phyloP scores from a whole-genome alignment of 805 yeast genomes.

The Diddensiella transvaalensis region DNA sequence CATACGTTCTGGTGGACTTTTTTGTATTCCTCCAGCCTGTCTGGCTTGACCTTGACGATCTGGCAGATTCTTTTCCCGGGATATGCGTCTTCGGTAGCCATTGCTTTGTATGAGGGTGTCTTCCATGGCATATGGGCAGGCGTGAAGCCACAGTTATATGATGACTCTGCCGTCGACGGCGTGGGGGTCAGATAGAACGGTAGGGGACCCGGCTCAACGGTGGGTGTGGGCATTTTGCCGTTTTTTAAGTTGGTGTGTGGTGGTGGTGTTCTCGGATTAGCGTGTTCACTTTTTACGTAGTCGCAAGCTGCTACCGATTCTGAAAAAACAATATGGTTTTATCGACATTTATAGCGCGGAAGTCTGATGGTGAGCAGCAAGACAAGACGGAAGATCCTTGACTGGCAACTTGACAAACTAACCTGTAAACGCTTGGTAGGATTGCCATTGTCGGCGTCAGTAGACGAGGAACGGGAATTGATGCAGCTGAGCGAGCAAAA shows the following conservation, averaged over 20 bases:
- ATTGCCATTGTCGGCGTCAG: conserved; percentile 86
- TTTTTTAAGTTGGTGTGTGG: no score
- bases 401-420: neutral
- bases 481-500: conserved; percentile 68
- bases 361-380: conserved; percentile 25
- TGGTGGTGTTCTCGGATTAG: no score
- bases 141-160: no score
- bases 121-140: no score
- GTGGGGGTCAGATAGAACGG: no score
- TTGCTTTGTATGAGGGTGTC: no score
- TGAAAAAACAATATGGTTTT: conserved; percentile 38
- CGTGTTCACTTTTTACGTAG: neutral
- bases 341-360: conserved; percentile 34
- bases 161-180: no score
- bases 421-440: conserved; percentile 48
- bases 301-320: no score
- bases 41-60: conserved; percentile 39
- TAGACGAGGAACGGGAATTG: conserved; percentile 65
- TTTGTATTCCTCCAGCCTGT: conserved; percentile 38
- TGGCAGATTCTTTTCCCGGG: conserved; percentile 41
- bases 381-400: neutral
- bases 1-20: conserved; percentile 34
- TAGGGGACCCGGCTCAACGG: no score
- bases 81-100: conserved; percentile 7
- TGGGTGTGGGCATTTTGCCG: no score